Evolutionary conservation across 2,329 filamentous ascomycete genomes (phyloP), one percentile per base, ranked within the genome.

Genomic region (Fusarium globosum): DNA sequence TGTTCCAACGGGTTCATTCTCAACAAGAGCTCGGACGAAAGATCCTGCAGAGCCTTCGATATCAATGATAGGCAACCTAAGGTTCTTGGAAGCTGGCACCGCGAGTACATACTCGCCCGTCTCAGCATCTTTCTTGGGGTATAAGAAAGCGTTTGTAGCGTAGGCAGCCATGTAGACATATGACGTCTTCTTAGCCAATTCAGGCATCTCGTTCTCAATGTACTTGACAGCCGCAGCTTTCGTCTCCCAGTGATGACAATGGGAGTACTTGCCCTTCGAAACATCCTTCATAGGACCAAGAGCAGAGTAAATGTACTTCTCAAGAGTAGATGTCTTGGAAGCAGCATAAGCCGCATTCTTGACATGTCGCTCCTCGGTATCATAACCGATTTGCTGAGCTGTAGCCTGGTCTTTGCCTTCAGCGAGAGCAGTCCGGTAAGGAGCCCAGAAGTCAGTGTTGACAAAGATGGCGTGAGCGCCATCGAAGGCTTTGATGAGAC

Each of bases 301-400:
- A 1, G 85, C 86, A 43, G 86, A 88, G n/a, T 82, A 86, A 6
- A 88, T 76, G 68, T 87, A 86, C 8, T 83, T 82, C 30, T 85
- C 83, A 1, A 88, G 78, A 0, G 82, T 81, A 0, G 78, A 74
- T 0, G 78, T 80, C 6, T 76, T 73, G 6, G 84, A 84, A 0
- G 87, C 88, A 0, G 86, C 88, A 64, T 87, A 82, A 7, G 84
- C 85, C 7, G 89, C 86, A 64, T 90, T 90, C 65, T 83, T 85
- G 0, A 88, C 88, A 60, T 89, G 85, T 20, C 79, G 79, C 6
- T 83, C 70, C 75, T 90, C 88, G 2, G 83, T 76, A 1, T 86
- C 80, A 58, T 84, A 86, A 1, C 83, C 84, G 41, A 82, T 82
- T 36, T 77, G 72, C 14, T 82, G 79, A 66, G 81, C 82, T 0